These are phyloP conservation scores for Aspergillus fructus DNA, from an alignment of 2,329 filamentous ascomycete genomes.

Conservation along the genomic window DNA sequence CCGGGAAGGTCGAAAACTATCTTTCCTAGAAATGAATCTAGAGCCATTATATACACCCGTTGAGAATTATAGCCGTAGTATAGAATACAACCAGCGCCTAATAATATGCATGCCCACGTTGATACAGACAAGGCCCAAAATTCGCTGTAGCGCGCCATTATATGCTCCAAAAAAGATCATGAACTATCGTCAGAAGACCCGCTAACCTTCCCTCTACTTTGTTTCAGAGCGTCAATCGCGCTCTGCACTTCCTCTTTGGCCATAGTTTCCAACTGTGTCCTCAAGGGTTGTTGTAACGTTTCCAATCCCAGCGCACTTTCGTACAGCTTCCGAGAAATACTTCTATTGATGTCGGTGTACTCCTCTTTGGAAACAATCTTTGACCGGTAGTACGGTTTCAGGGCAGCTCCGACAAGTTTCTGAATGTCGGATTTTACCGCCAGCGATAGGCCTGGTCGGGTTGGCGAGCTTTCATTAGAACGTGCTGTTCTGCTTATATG, in stretches of 20 bases:
- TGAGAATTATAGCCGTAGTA: background rate
- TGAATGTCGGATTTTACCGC: conserved; percentile 87
- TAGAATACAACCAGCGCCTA: conserved; percentile 17
- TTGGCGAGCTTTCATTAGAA: conserved; percentile 67
- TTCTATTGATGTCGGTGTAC: conserved; percentile 88
- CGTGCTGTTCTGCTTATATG: conserved; percentile 28
- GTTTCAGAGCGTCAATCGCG: conserved; percentile 55
- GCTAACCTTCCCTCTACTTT: conserved; percentile 21
- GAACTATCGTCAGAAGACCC: conserved; percentile 17
- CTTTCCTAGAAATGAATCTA: background rate
- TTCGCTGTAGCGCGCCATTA: conserved; percentile 21
- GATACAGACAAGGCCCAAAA: conserved; percentile 6
- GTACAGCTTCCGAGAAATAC: conserved; percentile 85
- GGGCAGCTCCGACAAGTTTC: conserved; percentile 77
- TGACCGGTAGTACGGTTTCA: conserved; percentile 80
- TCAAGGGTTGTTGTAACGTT: conserved; percentile 63
- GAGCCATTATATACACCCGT: background rate
- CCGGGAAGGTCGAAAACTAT: background rate
- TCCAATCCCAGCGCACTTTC: conserved; percentile 59
- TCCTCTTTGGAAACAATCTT: conserved; percentile 81
- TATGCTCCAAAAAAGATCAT: conserved; percentile 19
- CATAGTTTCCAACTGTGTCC: conserved; percentile 71
- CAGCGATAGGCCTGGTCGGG: conserved; percentile 66
- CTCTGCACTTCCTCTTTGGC: conserved; percentile 76
- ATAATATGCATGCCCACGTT: conserved; percentile 13